Evolutionary conservation across 495 filamentous ascomycete genomes (phyloP), one percentile per base, ranked within the genome.

Genomic region (Amphirosellinia nigrospora): DNA sequence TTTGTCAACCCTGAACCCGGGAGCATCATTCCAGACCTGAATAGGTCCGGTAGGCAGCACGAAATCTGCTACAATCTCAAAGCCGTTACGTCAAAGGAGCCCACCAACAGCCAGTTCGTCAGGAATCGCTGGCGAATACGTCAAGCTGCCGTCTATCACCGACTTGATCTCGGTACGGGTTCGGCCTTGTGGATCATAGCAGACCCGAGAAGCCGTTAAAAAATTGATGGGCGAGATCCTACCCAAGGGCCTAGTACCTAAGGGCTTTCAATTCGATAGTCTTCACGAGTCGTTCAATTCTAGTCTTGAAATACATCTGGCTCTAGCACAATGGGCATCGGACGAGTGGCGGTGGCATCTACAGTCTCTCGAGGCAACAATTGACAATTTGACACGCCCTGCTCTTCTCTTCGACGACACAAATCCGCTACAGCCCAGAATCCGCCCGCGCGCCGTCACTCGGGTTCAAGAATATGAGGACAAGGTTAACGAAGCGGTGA

Each of bases 41-140:
- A 80, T 39, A 74, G 82, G 55, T 79, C 75, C 23, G 83, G 82
- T 4, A 69, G 73, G 23, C 73, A 78, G 32, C 75, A 80, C 52
- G 79, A 80, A 63, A 30, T 84, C 11, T 78, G 76, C 46, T 84
- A 82, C 70, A 84, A 80, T 50, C 71, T 84, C n/a, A 81, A 82
- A 62, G 73, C 74, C 1, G 80, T 80, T 30, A 71, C 74, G 11
- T 60, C 55, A 6, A 73, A 66, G 39, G 34, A 50, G n/a, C 32
- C 41, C 23, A 46, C 28, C 7, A 39, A 34, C 7, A 66, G 60
- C 19, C 36, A 61, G 21, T 30, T 68, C 6, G n/a, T 16, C 19
- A 59, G 72, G 16, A 53, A 68, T 15, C 66, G 73, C 11, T 84
- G 82, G 82, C 80, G 80, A 1, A 83, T 84, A 39, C 78, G 82